Evolutionary conservation across 176 grass and related monocot genomes (phyloP).

Genomic region (Secale cereale): DNA sequence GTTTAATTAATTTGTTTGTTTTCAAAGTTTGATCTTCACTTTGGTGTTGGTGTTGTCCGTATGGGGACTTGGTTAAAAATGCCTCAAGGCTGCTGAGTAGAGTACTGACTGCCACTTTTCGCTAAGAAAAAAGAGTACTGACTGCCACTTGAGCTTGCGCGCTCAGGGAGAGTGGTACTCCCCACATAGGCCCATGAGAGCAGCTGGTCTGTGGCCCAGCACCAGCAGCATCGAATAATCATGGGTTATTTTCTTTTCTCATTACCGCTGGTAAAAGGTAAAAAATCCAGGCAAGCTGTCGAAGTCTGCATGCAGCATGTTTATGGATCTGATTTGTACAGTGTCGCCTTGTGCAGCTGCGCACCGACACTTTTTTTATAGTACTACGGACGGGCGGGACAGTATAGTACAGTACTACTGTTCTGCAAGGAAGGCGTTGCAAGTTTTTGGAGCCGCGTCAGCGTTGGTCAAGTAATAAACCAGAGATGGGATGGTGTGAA

Average conservation of each 20-base stretch:
- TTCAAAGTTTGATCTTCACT: not conserved
- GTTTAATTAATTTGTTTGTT: not conserved
- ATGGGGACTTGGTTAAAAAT: not conserved
- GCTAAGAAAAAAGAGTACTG: too few relatives aligned
- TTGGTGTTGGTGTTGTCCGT: too few relatives aligned
- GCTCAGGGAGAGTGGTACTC: too few relatives aligned
- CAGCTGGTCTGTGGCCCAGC: not conserved
- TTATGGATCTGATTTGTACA: conserved; percentile 1
- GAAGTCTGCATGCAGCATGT: not conserved
- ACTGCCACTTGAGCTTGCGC: not conserved
- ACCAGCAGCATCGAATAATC: not conserved
- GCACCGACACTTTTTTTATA: not conserved
- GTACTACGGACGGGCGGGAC: too few relatives aligned
- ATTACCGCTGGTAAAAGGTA: conserved; percentile 6
- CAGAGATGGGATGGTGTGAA: not conserved
- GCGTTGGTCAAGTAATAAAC: too few relatives aligned
- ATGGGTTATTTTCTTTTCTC: not conserved
- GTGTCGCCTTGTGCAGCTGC: not conserved
- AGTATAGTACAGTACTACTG: too few relatives aligned
- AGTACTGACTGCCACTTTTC: not conserved
- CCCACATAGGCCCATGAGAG: not conserved
- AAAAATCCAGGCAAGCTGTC: not conserved
- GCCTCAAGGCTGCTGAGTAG: too few relatives aligned
- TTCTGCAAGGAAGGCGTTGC: not conserved
- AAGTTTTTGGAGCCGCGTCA: too few relatives aligned